Evolutionary conservation across 495 filamentous ascomycete species (phyloP), one percentile per base, ranked within the genome.

Genomic region (Lophium mytilinum): DNA sequence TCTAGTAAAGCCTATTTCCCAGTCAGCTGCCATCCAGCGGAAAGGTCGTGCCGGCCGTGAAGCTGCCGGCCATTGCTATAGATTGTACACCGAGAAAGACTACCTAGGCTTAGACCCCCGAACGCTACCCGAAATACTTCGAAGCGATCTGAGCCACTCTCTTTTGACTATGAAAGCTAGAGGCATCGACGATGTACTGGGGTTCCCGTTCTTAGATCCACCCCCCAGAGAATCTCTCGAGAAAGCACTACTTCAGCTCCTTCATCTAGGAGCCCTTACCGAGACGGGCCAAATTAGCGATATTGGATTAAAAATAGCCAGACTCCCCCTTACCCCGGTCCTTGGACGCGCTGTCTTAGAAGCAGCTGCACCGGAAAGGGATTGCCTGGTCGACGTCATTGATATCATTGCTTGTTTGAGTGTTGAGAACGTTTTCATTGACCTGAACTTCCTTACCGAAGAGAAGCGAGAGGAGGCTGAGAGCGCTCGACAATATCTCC

Each of bases 121-220:
- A 1, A 90, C 89, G 41, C 79, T 81, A 0, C 93, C 94, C 0
- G 94, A 97, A 68, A 96, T 99, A 10, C 75, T 97, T 9, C 80
- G 94, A 30, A 90, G 86, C 55, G 94, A 99, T 68, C 74, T 97
- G 1, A 80, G 88, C 19, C 83, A 87, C 49, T 86, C 90, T 1
- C 72, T 96, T n/a, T 74, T 99, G 14, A 94, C 85, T 0, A 92
- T 99, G 85, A 96, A 96, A 67, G 92, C 94, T 9, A 78, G 90
- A 36, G 93, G 92, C 0, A 82, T 95, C 9, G 78, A 88, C 17
- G 85, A 97, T 66, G 82, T 97, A 24, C 69, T 89, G 43, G 73
- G 77, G 0, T 99, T 99, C 64, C 88, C 91, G 0, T 83, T 95
- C 54, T 82, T 99, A 66, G 89, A 92, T 55, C 80, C 81, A 0